phyloP scores from a whole-genome alignment of 2,329 filamentous ascomycete genomes.

The Xylaria multiplex region DNA sequence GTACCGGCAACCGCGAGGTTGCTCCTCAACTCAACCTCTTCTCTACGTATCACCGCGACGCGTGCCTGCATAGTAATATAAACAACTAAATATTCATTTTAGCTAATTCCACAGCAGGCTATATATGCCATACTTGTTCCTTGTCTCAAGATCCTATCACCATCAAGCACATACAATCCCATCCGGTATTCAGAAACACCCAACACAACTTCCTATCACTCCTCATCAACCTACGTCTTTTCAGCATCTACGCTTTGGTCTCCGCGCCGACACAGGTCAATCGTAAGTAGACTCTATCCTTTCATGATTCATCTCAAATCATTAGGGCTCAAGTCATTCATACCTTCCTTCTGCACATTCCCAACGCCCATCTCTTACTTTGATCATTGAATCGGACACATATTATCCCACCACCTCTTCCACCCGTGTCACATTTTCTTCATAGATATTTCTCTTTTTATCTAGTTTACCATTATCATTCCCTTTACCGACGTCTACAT shows the following conservation, averaged over 20 bases:
- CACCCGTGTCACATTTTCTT: neutral
- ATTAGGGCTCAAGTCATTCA: neutral
- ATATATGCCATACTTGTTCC: neutral
- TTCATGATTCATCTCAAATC: neutral
- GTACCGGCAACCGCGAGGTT: conserved; percentile 1
- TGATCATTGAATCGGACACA: neutral
- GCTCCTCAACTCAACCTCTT: neutral
- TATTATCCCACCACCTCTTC: neutral
- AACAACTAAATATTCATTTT: neutral
- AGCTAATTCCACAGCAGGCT: neutral
- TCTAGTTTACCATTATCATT: neutral
- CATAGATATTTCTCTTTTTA: neutral
- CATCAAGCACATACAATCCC: neutral
- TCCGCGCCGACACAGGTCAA: neutral
- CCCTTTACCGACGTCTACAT: neutral
- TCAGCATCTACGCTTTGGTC: neutral
- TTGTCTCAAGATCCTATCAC: neutral
- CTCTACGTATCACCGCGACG: no score
- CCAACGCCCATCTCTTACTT: conserved; percentile 1
- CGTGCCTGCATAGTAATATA: neutral
- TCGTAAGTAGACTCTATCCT: conserved; percentile 10
- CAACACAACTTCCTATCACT: neutral
- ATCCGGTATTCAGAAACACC: neutral
- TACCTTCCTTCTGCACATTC: neutral
- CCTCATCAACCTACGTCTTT: neutral